A percentile compares a stretch with the other conserved stretches of the same genome.
Conservation (phyloP, 257 asterid species). For the Knoxia roxburghii region DNA sequence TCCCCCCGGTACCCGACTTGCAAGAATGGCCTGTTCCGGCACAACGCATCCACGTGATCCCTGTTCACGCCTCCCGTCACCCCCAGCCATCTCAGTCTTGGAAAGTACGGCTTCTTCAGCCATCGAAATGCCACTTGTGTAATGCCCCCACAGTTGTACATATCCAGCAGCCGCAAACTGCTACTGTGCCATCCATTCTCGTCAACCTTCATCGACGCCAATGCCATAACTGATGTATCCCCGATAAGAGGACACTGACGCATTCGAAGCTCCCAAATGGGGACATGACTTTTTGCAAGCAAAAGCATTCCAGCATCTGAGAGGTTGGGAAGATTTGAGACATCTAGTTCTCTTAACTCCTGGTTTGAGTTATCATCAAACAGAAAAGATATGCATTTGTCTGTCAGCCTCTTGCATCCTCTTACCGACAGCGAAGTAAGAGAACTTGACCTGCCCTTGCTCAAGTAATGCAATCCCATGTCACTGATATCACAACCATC, state of each 20-base stretch:
- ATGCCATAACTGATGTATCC: slow-evolving; percentile 70
- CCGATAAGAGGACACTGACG: slow-evolving; percentile 91
- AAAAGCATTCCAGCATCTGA: slow-evolving; percentile 64
- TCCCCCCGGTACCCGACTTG: slow-evolving; percentile 63
- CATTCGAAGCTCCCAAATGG: slow-evolving; percentile 69
- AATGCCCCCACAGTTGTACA: slow-evolving; percentile 83
- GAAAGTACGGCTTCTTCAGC: slow-evolving; percentile 90
- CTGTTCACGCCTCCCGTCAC: slow-evolving; percentile 55
- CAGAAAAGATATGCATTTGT: slow-evolving; percentile 57
- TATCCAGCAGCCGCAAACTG: slow-evolving; percentile 64
- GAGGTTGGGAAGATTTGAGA: slow-evolving; percentile 73
- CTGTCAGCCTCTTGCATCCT: slow-evolving; percentile 91
- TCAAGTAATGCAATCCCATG: slow-evolving; percentile 60
- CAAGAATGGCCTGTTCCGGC: slow-evolving; percentile 59
- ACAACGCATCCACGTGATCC: slow-evolving; percentile 50
- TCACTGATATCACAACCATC: slow-evolving; percentile 89
- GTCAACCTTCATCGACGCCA: slow-evolving; percentile 78
- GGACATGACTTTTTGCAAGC: slow-evolving; percentile 60
- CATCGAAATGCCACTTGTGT: slow-evolving; percentile 69
- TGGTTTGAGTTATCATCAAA: slow-evolving; percentile 49
- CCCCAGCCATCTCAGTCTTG: slow-evolving; percentile 88
- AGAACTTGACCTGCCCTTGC: slow-evolving; percentile 48
- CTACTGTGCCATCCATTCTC: slow-evolving; percentile 66
- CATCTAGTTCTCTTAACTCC: slow-evolving; percentile 61
- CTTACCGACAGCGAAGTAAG: slow-evolving; percentile 69